Evolutionary conservation across 2,329 filamentous ascomycete species (phyloP).

Genomic region (Xylariaceae sp.): DNA sequence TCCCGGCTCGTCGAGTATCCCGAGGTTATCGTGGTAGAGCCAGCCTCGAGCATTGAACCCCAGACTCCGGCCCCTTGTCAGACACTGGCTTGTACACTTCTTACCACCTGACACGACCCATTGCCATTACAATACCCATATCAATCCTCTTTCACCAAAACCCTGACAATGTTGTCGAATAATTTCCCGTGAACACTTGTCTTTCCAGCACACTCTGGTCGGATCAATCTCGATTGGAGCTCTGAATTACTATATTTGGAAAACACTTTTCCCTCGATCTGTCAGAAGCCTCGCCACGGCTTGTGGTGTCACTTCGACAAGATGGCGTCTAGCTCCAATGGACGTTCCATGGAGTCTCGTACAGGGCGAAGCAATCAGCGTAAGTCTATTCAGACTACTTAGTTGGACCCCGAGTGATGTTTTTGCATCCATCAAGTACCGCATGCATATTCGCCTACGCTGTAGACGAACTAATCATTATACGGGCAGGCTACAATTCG

Average conservation of each 20-base stretch:
- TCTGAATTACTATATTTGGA: slow-evolving; percentile 3
- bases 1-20: too few relatives aligned
- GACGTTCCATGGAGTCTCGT: slow-evolving; percentile 68
- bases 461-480: slow-evolving; percentile 38
- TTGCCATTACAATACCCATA: neutral
- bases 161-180: slow-evolving; percentile 34
- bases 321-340: slow-evolving; percentile 35
- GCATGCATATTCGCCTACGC: slow-evolving; percentile 27
- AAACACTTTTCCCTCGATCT: slow-evolving; percentile 1
- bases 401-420: slow-evolving; percentile 5
- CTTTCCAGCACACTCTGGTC: slow-evolving; percentile 32
- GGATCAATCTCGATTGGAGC: slow-evolving; percentile 19
- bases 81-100: slow-evolving; percentile 2
- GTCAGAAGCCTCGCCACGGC: slow-evolving; percentile 10
- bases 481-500: slow-evolving; percentile 75
- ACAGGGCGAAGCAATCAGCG: slow-evolving; percentile 77
- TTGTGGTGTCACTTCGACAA: slow-evolving; percentile 18
- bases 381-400: slow-evolving; percentile 48
- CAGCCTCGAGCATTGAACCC: too few relatives aligned
- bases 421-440: slow-evolving; percentile 18
- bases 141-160: slow-evolving; percentile 1
- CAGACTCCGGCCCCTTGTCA: too few relatives aligned
- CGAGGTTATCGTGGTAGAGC: too few relatives aligned
- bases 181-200: slow-evolving; percentile 31
- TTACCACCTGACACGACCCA: neutral